Percentiles rank a stretch among this genome's conserved stretches.
These are phyloP conservation scores for Paramarasmius palmivorus DNA, from an alignment of 1,284 basidiomycete genomes.

Conservation along the genomic window DNA sequence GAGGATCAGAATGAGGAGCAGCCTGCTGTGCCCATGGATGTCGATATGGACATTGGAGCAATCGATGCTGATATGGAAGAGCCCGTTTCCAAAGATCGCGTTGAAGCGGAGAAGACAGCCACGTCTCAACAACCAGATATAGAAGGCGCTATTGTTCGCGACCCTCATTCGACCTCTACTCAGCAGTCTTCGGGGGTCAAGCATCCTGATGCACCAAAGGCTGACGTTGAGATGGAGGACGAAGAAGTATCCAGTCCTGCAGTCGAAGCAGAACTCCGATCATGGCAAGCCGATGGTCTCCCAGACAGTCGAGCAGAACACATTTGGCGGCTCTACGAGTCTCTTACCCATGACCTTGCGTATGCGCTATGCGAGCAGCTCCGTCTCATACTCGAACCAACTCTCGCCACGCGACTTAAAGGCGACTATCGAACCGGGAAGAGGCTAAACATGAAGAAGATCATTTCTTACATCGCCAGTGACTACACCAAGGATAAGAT, in stretches of 20 bases:
- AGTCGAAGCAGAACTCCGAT: conserved; percentile 64
- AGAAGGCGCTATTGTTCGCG: conserved; percentile 50
- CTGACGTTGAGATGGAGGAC: conserved; percentile 36
- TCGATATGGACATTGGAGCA: conserved; percentile 33
- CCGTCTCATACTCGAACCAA: conserved; percentile 95
- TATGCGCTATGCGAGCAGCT: conserved; percentile 95
- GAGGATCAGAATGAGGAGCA: conserved; percentile 55
- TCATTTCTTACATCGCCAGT: conserved; percentile 97
- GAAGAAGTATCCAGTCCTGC: conserved; percentile 34
- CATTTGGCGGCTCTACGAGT: conserved; percentile 90
- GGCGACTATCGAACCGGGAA: conserved; percentile 99
- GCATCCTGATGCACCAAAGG: conserved; percentile 29
- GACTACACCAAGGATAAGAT: conserved; percentile 99
- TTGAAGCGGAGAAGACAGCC: conserved; percentile 30
- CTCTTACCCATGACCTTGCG: conserved; percentile 89
- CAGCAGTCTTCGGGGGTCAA: conserved; percentile 17
- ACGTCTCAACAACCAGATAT: conserved; percentile 34
- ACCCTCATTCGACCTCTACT: conserved; percentile 26
- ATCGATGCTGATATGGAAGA: not conserved
- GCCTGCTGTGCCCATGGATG: conserved; percentile 43
- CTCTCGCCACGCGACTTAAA: conserved; percentile 89
- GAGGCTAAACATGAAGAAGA: conserved; percentile 98
- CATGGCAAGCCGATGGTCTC: conserved; percentile 64
- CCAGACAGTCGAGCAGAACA: conserved; percentile 63
- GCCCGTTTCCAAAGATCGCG: conserved; percentile 22